Evolutionary conservation across 1,139 yeast genomes (phyloP), one percentile per base, ranked within the genome.

Genomic region (Suzukiozyma palmioleophila): DNA sequence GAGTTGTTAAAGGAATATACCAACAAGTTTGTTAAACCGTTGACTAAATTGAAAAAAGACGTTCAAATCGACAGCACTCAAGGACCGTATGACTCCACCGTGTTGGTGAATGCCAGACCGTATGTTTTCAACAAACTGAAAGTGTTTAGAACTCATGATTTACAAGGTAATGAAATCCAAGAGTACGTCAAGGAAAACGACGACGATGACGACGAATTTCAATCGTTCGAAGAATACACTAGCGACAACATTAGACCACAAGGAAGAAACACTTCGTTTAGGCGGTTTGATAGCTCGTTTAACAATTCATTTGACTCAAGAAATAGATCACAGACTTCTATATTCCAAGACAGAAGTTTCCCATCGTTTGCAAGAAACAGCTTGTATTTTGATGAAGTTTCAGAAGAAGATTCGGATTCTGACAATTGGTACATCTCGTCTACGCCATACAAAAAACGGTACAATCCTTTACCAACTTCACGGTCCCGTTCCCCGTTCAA

Each of bases 1-100:
- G 88, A 84, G 50, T 77, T 79, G 51, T 67, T 81, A 44, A 73
- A 71, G 27, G 94, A 84, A 51, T 81, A 81, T 51, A 76, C 81
- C 47, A 62, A 69, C 32, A 84, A 84, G 53, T 77, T 72, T 46
- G 84, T 84, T n/a, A 72, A 73, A 37, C 89, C 90, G 3, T 73
- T 74, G 39, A 60, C 77, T 1, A 69, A 71, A 8, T 59, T 71
- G 39, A 70, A 72, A 39, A 77, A 81, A 47, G 89, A 84, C 51
- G 89, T 76, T 3, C 69, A 76, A 36, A 68, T 83, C 9, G 90
- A 84, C 55, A 80, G 88, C 8, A 77, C 83, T 25, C 56, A 48
- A 40, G 73, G 73, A 3, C 67, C 67, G 14, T 45, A 52, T 26
- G 60, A 61, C 26, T 54, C 61, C 13, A 47, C 51, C 3, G 77